Evolutionary conservation across 73 alveolate genomes (phyloP).

Genomic region (Tetrahymena borealis): DNA sequence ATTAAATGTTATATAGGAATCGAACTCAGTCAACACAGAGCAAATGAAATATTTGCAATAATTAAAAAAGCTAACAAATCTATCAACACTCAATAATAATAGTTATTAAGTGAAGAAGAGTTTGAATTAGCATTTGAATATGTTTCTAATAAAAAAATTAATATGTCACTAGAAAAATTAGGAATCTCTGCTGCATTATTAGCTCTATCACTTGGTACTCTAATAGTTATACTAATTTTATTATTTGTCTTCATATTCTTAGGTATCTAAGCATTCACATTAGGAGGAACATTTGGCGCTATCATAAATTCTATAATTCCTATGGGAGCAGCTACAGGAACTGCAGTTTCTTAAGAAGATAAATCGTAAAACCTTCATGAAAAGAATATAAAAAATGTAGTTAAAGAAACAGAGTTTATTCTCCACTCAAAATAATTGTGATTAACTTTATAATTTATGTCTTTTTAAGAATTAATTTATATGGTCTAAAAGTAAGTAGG

Average conservation of each 20-base stretch:
- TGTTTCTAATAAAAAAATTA: constrained; percentile 4
- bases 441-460: too few relatives aligned
- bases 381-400: neutral
- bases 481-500: too few relatives aligned
- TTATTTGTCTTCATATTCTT: constrained; percentile 22
- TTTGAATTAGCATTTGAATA: constrained; percentile 17
- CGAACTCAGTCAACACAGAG: constrained; percentile 20
- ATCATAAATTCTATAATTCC: constrained; percentile 21
- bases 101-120: constrained; percentile 14
- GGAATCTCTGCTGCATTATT: constrained; percentile 34
- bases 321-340: constrained; percentile 35
- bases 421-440: too few relatives aligned
- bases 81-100: neutral
- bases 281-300: constrained; percentile 39
- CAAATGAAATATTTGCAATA: constrained; percentile 24
- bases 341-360: neutral
- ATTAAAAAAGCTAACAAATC: constrained; percentile 11
- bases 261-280: constrained; percentile 38
- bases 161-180: constrained; percentile 27
- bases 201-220: neutral
- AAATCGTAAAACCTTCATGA: neutral
- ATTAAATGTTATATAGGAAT: too few relatives aligned
- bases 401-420: neutral
- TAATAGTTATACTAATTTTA: constrained; percentile 7
- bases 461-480: too few relatives aligned